These are phyloP conservation scores for Castanospermum australe DNA, from an alignment of 306 rosid genomes.

Conservation along the genomic window DNA sequence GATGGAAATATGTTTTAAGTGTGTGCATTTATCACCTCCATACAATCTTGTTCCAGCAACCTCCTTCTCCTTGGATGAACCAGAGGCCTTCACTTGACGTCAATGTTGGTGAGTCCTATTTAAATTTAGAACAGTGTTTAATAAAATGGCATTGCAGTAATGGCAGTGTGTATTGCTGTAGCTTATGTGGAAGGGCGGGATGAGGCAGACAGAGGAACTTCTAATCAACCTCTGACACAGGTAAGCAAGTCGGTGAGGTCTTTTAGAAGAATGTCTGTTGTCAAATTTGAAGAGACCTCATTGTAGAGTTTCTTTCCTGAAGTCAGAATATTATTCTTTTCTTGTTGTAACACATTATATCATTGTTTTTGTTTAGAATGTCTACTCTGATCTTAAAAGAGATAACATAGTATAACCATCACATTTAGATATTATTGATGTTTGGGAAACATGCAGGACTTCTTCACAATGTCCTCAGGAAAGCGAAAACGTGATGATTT, in stretches of 20 bases:
- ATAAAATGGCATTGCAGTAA: constrained; percentile 30
- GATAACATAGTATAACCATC: neutral
- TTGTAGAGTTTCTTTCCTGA: constrained; percentile 13
- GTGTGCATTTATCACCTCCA: neutral
- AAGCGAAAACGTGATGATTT: constrained; percentile 88
- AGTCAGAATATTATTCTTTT: constrained; percentile 12
- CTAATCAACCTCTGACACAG: constrained; percentile 72
- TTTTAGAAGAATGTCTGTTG: constrained; percentile 23
- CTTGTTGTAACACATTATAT: neutral
- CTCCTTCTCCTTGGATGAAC: constrained; percentile 86
- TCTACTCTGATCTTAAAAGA: neutral
- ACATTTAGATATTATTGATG: constrained; percentile 25
- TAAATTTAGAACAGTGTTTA: neutral
- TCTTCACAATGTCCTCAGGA: constrained; percentile 58
- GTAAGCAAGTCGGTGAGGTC: constrained; percentile 43
- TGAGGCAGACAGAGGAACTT: constrained; percentile 70
- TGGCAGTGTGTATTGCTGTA: constrained; percentile 37
- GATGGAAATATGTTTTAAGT: neutral
- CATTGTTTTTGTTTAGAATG: neutral
- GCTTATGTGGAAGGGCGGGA: constrained; percentile 97
- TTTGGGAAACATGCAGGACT: constrained; percentile 58
- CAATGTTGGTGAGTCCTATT: constrained; percentile 71
- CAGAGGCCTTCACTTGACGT: constrained; percentile 83
- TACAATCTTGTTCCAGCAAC: constrained; percentile 60
- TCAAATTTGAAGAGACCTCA: constrained; percentile 19